Percentiles rank a stretch among this genome's conserved stretches.
Conservation (phyloP, 2,329 filamentous ascomycete species). For the Periconia macrospinosa region DNA sequence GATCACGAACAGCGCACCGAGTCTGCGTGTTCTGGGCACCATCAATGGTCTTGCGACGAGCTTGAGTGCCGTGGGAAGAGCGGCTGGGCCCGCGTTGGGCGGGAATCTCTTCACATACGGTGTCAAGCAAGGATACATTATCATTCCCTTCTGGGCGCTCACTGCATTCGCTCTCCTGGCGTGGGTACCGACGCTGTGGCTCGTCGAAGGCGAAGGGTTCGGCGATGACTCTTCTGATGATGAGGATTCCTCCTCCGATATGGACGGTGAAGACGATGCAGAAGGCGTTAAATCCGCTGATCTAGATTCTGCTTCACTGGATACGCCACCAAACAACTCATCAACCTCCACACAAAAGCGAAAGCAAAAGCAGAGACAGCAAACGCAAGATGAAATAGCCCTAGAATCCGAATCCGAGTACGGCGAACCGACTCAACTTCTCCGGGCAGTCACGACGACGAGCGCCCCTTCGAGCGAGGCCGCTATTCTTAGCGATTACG, state of each 20-base stretch:
- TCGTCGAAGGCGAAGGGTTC: constrained; percentile 74
- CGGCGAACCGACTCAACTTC: constrained; percentile 37
- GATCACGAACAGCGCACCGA: constrained; percentile 81
- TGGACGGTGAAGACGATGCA: constrained; percentile 34
- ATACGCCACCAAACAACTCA: constrained; percentile 4
- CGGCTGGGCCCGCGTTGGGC: constrained; percentile 72
- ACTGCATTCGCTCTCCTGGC: constrained; percentile 64
- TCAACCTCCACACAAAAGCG: neutral
- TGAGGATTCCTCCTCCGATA: neutral
- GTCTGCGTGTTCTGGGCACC: constrained; percentile 77
- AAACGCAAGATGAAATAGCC: constrained; percentile 16
- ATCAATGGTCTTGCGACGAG: constrained; percentile 89
- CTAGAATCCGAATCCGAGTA: constrained; percentile 41
- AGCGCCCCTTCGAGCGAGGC: constrained; percentile 32
- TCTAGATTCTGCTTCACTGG: neutral
- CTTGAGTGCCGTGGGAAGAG: constrained; percentile 77
- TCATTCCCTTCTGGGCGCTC: constrained; percentile 83
- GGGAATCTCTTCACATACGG: constrained; percentile 77
- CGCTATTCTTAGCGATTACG: constrained; percentile 26
- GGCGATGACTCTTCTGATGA: constrained; percentile 28
- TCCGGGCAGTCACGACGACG: constrained; percentile 40
- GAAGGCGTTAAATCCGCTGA: constrained; percentile 25
- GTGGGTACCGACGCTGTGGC: constrained; percentile 71
- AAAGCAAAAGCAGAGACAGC: neutral
- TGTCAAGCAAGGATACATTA: constrained; percentile 72